Conservation (phyloP, 164 flowering plant species). For the Tetracentron sinense region DNA sequence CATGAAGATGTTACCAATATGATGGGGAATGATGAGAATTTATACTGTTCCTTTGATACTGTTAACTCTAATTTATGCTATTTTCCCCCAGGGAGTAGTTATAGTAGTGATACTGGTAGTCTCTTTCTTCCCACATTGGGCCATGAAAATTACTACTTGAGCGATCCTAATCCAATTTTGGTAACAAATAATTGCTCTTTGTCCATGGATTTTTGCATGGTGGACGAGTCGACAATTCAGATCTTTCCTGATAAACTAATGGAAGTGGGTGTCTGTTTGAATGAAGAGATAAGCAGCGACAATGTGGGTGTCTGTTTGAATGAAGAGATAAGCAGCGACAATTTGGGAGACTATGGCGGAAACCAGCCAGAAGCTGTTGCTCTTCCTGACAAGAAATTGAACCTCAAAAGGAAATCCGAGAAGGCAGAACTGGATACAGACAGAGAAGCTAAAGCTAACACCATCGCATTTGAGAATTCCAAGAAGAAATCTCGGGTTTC, state of each 20-base stretch:
- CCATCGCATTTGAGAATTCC: slow-evolving; percentile 21
- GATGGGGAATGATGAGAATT: slow-evolving; percentile 19
- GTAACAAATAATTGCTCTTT: slow-evolving; percentile 17
- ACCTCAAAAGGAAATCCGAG: slow-evolving; percentile 20
- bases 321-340: slow-evolving; percentile 24
- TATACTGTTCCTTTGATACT: slow-evolving; percentile 22
- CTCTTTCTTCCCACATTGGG: slow-evolving; percentile 18
- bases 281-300: slow-evolving; percentile 25
- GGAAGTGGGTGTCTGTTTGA: slow-evolving; percentile 30
- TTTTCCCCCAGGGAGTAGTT: slow-evolving; percentile 30
- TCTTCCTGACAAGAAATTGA: slow-evolving; percentile 16
- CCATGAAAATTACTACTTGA: slow-evolving; percentile 26
- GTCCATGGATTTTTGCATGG: slow-evolving; percentile 35
- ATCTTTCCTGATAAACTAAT: slow-evolving; percentile 17
- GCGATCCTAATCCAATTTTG: slow-evolving; percentile 20
- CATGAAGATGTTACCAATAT: slow-evolving; percentile 16
- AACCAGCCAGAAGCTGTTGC: slow-evolving; percentile 11
- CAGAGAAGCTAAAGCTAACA: slow-evolving; percentile 12
- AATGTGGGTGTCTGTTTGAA: slow-evolving; percentile 27
- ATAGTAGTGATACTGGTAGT: slow-evolving; percentile 19
- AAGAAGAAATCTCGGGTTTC: slow-evolving; percentile 48
- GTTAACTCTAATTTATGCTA: slow-evolving; percentile 17
- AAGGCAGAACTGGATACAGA: slow-evolving; percentile 5
- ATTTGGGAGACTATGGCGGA: slow-evolving; percentile 21
- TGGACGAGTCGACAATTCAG: slow-evolving; percentile 15